Conservation (phyloP, 2,329 filamentous ascomycete genomes). For the Talaromyces sp. region DNA sequence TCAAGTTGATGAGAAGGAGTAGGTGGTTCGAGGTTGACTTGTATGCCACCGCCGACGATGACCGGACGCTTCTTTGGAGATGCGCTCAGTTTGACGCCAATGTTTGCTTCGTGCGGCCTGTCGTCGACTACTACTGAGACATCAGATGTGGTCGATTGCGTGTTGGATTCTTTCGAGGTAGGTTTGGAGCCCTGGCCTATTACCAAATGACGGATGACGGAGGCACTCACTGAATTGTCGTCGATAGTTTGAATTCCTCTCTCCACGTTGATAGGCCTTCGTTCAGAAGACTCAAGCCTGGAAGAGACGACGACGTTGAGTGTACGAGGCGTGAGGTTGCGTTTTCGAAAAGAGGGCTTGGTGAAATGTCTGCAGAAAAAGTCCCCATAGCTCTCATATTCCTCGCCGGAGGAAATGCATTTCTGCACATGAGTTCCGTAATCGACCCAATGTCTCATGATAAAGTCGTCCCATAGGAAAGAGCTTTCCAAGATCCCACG, state of each 20-base stretch:
- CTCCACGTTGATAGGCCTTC: not conserved
- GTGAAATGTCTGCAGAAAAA: conserved; percentile 40
- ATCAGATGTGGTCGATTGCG: conserved; percentile 1
- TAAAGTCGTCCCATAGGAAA: conserved; percentile 47
- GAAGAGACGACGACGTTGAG: conserved; percentile 33
- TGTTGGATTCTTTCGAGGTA: not conserved
- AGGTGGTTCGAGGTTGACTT: not conserved
- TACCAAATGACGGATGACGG: conserved; percentile 1
- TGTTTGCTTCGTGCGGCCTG: conserved; percentile 5
- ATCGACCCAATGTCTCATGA: conserved; percentile 40
- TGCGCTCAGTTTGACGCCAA: conserved; percentile 6
- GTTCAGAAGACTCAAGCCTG: conserved; percentile 23
- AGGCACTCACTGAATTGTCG: conserved; percentile 8
- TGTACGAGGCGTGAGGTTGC: conserved; percentile 35
- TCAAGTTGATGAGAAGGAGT: not conserved
- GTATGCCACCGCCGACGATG: conserved; percentile 1
- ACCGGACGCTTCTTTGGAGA: not conserved
- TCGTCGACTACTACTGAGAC: not conserved
- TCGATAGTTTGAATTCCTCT: conserved; percentile 5
- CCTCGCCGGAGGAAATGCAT: conserved; percentile 27
- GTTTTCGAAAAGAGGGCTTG: conserved; percentile 36
- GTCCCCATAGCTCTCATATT: conserved; percentile 37
- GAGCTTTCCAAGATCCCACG: conserved; percentile 34
- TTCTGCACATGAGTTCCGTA: conserved; percentile 38
- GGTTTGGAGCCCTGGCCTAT: not conserved